Percentiles rank a stretch among this genome's conserved stretches.
These are phyloP conservation scores for Saccharomycopsis olivae DNA, from an alignment of 805 yeast genomes.

Conservation along the genomic window DNA sequence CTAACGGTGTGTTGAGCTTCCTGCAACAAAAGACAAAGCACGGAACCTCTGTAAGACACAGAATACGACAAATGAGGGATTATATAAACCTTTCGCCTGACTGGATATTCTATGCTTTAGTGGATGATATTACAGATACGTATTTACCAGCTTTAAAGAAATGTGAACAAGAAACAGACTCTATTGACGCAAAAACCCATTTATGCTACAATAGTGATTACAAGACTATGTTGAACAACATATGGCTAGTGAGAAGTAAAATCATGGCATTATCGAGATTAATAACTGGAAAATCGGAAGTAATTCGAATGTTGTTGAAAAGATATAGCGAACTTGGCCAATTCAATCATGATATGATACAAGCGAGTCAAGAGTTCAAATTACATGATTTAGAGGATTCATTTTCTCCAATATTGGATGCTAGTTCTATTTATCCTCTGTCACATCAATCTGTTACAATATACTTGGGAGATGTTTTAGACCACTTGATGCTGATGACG, in stretches of 20 bases:
- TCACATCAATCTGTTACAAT: constrained; percentile 70
- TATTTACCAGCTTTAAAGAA: constrained; percentile 50
- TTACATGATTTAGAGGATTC: no score
- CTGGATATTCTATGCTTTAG: constrained; percentile 56
- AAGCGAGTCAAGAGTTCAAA: no score
- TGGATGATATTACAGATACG: constrained; percentile 55
- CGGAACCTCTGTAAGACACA: constrained; percentile 48
- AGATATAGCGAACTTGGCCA: constrained; percentile 61
- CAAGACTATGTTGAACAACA: constrained; percentile 62
- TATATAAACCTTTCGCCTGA: constrained; percentile 49
- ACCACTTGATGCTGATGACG: constrained; percentile 92
- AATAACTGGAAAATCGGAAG: constrained; percentile 89
- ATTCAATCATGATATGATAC: no score
- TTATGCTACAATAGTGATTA: constrained; percentile 66
- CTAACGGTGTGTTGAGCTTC: constrained; percentile 48
- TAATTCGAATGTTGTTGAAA: constrained; percentile 89
- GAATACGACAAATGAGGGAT: constrained; percentile 49
- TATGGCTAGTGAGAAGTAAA: constrained; percentile 81
- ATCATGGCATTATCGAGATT: constrained; percentile 88
- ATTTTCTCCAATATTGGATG: background rate
- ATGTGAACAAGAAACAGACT: constrained; percentile 51
- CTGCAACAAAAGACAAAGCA: constrained; percentile 39
- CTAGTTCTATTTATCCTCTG: background rate
- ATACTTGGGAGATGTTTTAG: constrained; percentile 91
- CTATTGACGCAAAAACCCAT: constrained; percentile 72